Evolutionary conservation across 164 flowering plant genomes (phyloP).

Genomic region (Cinnamomum chago): DNA sequence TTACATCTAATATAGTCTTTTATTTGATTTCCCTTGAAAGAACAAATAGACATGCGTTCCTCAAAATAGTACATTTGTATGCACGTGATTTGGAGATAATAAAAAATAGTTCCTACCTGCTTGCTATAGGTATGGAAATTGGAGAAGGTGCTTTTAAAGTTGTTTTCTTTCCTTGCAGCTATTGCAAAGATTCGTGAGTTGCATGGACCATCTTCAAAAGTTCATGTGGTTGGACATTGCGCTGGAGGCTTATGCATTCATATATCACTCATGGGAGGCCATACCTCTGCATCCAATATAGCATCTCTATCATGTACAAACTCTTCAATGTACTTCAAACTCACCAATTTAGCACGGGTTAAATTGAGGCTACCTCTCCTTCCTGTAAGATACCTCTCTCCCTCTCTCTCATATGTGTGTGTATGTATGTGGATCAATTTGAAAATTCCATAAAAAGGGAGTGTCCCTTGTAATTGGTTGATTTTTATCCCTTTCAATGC

Average conservation of each 20-base stretch:
- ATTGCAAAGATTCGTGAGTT: conserved; percentile 38
- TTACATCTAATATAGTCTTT: too few species aligned
- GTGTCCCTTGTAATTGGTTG: too few species aligned
- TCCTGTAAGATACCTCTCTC: background rate
- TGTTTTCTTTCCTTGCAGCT: conserved; percentile 23
- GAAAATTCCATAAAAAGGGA: too few species aligned
- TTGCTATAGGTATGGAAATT: background rate
- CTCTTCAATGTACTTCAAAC: conserved; percentile 60
- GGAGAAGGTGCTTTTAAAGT: background rate
- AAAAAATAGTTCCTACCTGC: too few species aligned
- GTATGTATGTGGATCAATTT: too few species aligned
- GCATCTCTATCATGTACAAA: conserved; percentile 56
- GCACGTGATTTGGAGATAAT: too few species aligned
- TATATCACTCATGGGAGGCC: conserved; percentile 60
- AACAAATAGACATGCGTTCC: too few species aligned
- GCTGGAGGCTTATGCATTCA: conserved; percentile 56
- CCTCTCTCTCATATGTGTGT: background rate
- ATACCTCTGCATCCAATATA: conserved; percentile 33
- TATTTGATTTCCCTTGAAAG: too few species aligned
- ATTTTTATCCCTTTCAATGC: too few species aligned
- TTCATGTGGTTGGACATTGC: conserved; percentile 59
- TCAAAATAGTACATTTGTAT: too few species aligned
- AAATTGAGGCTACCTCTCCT: conserved; percentile 60
- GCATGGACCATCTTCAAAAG: conserved; percentile 28
- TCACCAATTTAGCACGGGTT: conserved; percentile 30